Evolutionary conservation across 2,329 filamentous ascomycete genomes (phyloP), one percentile per base, ranked within the genome.

Genomic region (Botrytis fragariae): DNA sequence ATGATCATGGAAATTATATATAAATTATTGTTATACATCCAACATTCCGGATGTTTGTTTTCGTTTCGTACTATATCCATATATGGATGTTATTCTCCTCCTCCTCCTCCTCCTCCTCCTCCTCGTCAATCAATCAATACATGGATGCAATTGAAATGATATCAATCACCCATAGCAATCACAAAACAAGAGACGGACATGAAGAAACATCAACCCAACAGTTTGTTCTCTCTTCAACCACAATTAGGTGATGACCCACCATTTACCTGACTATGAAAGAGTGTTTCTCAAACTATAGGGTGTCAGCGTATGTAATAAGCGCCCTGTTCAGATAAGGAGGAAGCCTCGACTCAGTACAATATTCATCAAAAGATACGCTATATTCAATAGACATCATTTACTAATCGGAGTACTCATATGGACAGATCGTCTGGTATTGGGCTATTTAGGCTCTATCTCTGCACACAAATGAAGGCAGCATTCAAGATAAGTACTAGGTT

Each of bases 291-390:
- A 61, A 61, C 65, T 57, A 72, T 69, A 72, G 71, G 71, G 32
- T 61, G 60, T 35, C 63, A 57, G 71, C 32, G 5, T 61, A 61
- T 44, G 35, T 20, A 22, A 39, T 72, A 72, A 72, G 71, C 71
- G 71, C 71, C 63, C 51, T 60, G 51, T 45, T 35, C 25, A 42
- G 35, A 57, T 25, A 59, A 69, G 65, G 45, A 18, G 35, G 8
- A 25, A 45, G 29, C 37, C n/a, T 32, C 48, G 29, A 35, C 44
- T 35, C 29, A 51, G 29, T 39, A 39, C 20, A 44, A 57, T n/a
- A 51, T 45, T 9, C 4, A 32, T 57, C 51, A 45, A 64, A 35
- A 45, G 62, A 45, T 45, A 64, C 29, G 29, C 51, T 29, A 39
- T 54, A 9, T 44, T 51, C 32, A 45, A 39, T 37, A 5, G 22